Percentiles rank a stretch among this genome's conserved stretches.
phyloP scores from a whole-genome alignment of 352 stramenopile genomes.

The Thraustochytrium sp. region DNA sequence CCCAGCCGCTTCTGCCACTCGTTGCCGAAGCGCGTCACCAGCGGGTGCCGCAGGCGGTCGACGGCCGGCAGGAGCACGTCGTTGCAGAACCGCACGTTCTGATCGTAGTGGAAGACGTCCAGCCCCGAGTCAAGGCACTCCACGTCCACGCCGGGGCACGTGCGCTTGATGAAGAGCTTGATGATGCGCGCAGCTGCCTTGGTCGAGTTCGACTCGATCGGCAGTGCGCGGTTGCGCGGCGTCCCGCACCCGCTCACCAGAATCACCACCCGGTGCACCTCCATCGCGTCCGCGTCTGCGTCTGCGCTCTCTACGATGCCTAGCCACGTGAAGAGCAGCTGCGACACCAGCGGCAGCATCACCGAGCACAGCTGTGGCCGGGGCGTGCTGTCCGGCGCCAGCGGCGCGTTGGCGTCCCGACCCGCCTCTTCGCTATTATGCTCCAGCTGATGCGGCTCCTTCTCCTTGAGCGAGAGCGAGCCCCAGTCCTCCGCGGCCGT shows the following conservation, averaged over 20 bases:
- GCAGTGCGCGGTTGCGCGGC: slow-evolving; percentile 84
- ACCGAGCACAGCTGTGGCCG: neutral
- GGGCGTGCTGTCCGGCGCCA: neutral
- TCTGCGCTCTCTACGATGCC: slow-evolving; percentile 8
- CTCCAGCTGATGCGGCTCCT: too few species aligned
- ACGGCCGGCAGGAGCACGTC: slow-evolving; percentile 85
- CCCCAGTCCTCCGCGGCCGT: neutral
- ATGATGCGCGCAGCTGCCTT: slow-evolving; percentile 84
- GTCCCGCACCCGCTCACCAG: slow-evolving; percentile 90
- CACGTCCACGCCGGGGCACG: slow-evolving; percentile 85
- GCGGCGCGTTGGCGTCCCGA: neutral
- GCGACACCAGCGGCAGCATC: slow-evolving; percentile 54
- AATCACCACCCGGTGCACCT: slow-evolving; percentile 83
- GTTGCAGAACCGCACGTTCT: slow-evolving; percentile 96
- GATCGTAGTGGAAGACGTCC: slow-evolving; percentile 90
- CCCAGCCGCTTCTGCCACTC: slow-evolving; percentile 89
- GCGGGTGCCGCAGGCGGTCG: slow-evolving; percentile 76
- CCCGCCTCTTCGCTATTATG: neutral
- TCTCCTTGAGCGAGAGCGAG: neutral
- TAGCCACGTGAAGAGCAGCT: slow-evolving; percentile 29
- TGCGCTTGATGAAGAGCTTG: slow-evolving; percentile 77
- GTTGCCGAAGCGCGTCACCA: slow-evolving; percentile 77
- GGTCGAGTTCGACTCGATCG: slow-evolving; percentile 87
- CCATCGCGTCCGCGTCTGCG: neutral
- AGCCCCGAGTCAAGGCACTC: slow-evolving; percentile 88